These are phyloP conservation scores for Rostrohypoxylon terebratum DNA, from an alignment of 495 filamentous ascomycete genomes.

Conservation along the genomic window DNA sequence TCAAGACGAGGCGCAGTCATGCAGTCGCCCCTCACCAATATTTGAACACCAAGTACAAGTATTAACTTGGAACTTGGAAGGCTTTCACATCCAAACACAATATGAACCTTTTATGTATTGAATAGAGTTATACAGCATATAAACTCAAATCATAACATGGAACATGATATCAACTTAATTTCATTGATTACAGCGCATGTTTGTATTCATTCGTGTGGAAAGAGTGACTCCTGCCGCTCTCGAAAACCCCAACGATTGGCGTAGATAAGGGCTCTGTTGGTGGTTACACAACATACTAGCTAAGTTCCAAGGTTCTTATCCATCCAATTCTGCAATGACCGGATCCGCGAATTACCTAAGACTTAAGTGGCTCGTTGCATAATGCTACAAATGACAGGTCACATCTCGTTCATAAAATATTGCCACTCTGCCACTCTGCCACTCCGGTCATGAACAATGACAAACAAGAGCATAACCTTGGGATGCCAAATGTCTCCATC, in stretches of 20 bases:
- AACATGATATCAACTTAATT: not conserved
- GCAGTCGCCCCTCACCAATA: conserved; percentile 12
- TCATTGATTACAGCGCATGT: not conserved
- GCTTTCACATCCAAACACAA: not conserved
- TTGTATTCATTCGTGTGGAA: not conserved
- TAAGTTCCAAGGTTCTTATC: no score
- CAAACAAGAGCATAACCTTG: not conserved
- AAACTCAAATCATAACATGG: not conserved
- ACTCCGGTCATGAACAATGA: not conserved
- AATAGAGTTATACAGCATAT: not conserved
- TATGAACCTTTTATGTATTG: not conserved
- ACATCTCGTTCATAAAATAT: not conserved
- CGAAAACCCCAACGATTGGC: not conserved
- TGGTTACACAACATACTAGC: conserved; percentile 24
- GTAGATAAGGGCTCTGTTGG: conserved; percentile 3
- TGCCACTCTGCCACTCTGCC: not conserved
- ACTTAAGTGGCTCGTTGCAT: not conserved
- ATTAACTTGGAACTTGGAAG: no score
- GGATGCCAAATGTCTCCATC: not conserved
- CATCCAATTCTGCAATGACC: not conserved
- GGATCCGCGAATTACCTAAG: not conserved
- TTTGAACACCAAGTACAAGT: conserved; percentile 1
- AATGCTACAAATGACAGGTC: not conserved
- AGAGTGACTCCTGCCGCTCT: not conserved
- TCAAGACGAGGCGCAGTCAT: conserved; percentile 16